These are phyloP conservation scores for Discostella stelligeroides DNA, from an alignment of 108 stramenopile species.

Conservation along the genomic window DNA sequence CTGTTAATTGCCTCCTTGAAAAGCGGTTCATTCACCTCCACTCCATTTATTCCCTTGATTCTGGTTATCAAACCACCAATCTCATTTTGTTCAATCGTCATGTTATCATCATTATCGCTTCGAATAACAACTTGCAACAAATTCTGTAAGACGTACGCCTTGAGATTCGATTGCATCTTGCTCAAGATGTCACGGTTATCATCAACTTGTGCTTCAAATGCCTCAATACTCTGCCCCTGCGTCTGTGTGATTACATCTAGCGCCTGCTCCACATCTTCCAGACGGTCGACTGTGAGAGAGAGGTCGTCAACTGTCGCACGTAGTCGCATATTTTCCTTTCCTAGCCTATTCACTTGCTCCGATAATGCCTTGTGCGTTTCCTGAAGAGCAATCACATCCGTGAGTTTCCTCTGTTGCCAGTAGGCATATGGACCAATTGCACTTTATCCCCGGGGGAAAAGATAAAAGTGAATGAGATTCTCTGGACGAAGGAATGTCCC, in stretches of 20 bases:
- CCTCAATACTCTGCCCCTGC: constrained; percentile 48
- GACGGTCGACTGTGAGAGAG: constrained; percentile 43
- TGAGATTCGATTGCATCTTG: constrained; percentile 54
- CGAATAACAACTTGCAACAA: constrained; percentile 53
- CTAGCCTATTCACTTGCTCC: constrained; percentile 45
- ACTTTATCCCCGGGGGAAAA: constrained; percentile 8
- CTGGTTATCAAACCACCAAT: constrained; percentile 45
- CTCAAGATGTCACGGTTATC: constrained; percentile 53
- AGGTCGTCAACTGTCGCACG: constrained; percentile 45
- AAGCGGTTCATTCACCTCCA: constrained; percentile 43
- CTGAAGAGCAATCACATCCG: constrained; percentile 47
- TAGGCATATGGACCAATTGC: constrained; percentile 47
- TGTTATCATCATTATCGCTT: constrained; percentile 51
- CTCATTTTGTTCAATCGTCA: constrained; percentile 55
- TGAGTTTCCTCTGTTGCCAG: constrained; percentile 44
- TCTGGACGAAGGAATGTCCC: background rate
- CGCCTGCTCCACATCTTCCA: constrained; percentile 47
- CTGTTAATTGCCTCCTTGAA: constrained; percentile 26
- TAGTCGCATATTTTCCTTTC: constrained; percentile 37
- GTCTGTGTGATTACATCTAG: constrained; percentile 49
- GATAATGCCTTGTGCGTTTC: constrained; percentile 48
- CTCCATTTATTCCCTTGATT: constrained; percentile 52
- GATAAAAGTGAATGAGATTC: background rate
- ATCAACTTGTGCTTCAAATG: constrained; percentile 48
- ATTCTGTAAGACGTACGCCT: constrained; percentile 56